Evolutionary conservation across 1,284 basidiomycete species (phyloP), one percentile per base, ranked within the genome.

Genomic region (Ceratobasidium sp.): DNA sequence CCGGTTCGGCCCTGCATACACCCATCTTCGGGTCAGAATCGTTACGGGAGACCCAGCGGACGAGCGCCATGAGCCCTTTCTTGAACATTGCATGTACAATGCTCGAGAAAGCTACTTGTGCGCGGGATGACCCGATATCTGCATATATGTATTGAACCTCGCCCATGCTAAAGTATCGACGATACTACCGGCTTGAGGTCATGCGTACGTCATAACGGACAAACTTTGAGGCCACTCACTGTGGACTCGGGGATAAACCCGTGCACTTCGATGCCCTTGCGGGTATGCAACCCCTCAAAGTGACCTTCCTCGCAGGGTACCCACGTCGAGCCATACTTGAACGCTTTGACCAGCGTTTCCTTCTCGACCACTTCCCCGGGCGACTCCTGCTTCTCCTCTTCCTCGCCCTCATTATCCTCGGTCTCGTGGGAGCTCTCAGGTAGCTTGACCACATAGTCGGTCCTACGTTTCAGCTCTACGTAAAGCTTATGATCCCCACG

Each of bases 311-410:
- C 92, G 81, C 92, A 90, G 1, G 95, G 94, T 0, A 91, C 91
- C 81, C 95, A 95, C 1, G 92, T 93, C 2, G 92, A 90, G 5
- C 97, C 97, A 78, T 98, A 98, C 81, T 95, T 93, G 86, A 93
- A 98, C 0, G 95, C 97, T 76, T 88, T 87, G 24, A 92, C 84
- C 16, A 95, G 88, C 19, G 90, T 85, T 74, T 95, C 92, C 79
- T 90, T 89, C 77, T 92, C 90, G 4, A 93, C 86, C 19, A 69
- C 77, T 85, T 87, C 79, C 86, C 85, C 31, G 82, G 72, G 24
- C 79, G 58, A 39, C 19, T 73, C 61, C 61, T 76, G 16, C 24
- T 71, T 73, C 29, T 63, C 48, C 7, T 75, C 62, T 8, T 75
- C 77, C 29, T 74, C 74, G 27, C 76, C 78, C 64, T 68, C 76